These are phyloP conservation scores for Cubamyces sp. DNA, from an alignment of 768 basidiomycete species.

Conservation along the genomic window DNA sequence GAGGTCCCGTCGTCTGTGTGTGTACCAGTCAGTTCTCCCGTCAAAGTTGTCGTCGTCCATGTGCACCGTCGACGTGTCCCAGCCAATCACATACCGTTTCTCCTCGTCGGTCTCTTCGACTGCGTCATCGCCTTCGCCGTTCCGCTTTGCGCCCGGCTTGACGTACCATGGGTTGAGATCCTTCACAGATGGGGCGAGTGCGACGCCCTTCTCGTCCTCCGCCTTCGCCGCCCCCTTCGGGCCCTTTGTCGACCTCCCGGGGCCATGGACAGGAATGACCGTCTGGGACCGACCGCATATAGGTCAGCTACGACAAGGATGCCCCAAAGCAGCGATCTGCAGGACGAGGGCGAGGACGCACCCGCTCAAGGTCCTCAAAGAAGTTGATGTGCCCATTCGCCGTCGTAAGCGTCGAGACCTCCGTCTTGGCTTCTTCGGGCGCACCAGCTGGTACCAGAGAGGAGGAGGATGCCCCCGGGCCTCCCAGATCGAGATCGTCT, in stretches of 20 bases:
- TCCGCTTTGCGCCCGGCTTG: constrained; percentile 26
- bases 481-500: constrained; percentile 32
- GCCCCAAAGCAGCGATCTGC: background rate
- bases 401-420: constrained; percentile 44
- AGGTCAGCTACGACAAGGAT: too few species aligned
- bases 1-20: constrained; percentile 60
- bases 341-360: constrained; percentile 36
- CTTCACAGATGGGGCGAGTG: constrained; percentile 73
- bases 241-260: constrained; percentile 51
- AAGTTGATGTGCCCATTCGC: constrained; percentile 79
- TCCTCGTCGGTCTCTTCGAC: constrained; percentile 28
- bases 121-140: constrained; percentile 17
- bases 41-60: background rate
- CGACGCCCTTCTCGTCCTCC: constrained; percentile 68
- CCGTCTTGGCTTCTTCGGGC: background rate
- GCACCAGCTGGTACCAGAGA: constrained; percentile 17
- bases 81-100: constrained; percentile 27
- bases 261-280: constrained; percentile 33
- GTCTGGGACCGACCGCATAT: too few species aligned
- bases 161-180: constrained; percentile 85
- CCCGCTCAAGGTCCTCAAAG: constrained; percentile 82
- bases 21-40: background rate
- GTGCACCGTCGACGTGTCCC: too few species aligned
- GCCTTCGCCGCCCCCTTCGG: constrained; percentile 17
- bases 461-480: background rate